phyloP scores from a whole-genome alignment of 2,329 filamentous ascomycete genomes.

The Botrytis galanthina region DNA sequence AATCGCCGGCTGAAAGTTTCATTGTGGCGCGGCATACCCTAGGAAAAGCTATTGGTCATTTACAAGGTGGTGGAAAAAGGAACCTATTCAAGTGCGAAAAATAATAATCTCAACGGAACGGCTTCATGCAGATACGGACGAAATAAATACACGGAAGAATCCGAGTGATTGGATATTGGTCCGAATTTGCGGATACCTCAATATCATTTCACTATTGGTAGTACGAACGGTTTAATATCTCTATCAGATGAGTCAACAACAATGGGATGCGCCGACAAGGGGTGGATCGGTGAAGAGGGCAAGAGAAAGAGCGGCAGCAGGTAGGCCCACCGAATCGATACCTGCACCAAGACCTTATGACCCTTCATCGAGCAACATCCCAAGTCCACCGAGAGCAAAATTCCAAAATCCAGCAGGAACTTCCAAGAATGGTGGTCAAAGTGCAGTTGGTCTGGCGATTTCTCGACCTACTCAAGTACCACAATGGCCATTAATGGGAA shows the following conservation, averaged over 20 bases:
- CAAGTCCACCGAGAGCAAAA: conserved; percentile 27
- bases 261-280: conserved; percentile 30
- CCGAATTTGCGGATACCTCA: conserved; percentile 24
- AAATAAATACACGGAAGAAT: conserved; percentile 28
- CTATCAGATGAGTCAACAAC: conserved; percentile 35
- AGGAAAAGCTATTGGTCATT: not conserved
- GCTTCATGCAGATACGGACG: conserved; percentile 38
- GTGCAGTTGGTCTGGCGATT: conserved; percentile 44
- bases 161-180: conserved; percentile 28
- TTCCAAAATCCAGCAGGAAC: conserved; percentile 30
- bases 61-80: not conserved
- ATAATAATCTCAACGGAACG: conserved; percentile 22
- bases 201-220: conserved; percentile 23
- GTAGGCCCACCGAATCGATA: conserved; percentile 37
- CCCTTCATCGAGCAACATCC: conserved; percentile 25
- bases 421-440: conserved; percentile 26
- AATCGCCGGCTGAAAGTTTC: conserved; percentile 17
- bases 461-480: conserved; percentile 49
- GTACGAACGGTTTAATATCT: conserved; percentile 15
- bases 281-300: conserved; percentile 52
- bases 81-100: not conserved
- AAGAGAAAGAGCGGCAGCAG: conserved; percentile 52
- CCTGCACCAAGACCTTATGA: conserved; percentile 27
- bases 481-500: conserved; percentile 52
- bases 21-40: conserved; percentile 7